Base-by-base conservation (phyloP, 345 rosid genomes). In the Brassica juncea region DNA sequence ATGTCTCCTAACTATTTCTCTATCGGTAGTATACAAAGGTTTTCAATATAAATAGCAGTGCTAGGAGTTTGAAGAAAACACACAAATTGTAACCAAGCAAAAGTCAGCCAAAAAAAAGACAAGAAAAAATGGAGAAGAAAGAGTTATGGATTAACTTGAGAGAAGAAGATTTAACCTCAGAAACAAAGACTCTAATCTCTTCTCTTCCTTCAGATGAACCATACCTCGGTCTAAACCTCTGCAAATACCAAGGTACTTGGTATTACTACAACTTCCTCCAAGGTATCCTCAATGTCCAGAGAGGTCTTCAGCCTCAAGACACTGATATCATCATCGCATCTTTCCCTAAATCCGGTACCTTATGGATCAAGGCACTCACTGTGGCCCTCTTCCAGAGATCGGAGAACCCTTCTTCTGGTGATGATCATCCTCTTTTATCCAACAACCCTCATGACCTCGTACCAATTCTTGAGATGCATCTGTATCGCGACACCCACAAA, bases 281-380 rank as follows among this genome's bases (percentile, higher is more conserved):
- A 76, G 87, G 84, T 0, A 82, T 87, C 8, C 14, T 85, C 3
- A 21, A 80, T 21, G 85, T 83, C 79, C 88, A 86, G 21, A 68
- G 25, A 2, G 58, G 81, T 47, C 86, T 89, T 11, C 80, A 81
- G 57, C 85, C 88, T 39, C 77, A 71, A 2, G 75, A 81, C 9
- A n/a, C 15, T 11, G 90, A 89, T 37, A 21, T 87, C 31, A 67
- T 86, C 54, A 66, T 89, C 4, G 82, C 77, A 32, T 82, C 89
- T 14, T 73, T 74, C 60, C 92, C 90, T 3, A 84, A 84, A 63
- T 81, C 84, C 6, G 89, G 90, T 66, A 81, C 87, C 19, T 84
- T 85, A 2, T 89, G 92, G 92, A 30, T 89, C 3, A 87, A 89
- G 65, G 87, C 90, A 2, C 6, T 89, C 8, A 60, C 74, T 0